phyloP scores from a whole-genome alignment of 148 eudicot genomes.

The Pouteria glomerata region DNA sequence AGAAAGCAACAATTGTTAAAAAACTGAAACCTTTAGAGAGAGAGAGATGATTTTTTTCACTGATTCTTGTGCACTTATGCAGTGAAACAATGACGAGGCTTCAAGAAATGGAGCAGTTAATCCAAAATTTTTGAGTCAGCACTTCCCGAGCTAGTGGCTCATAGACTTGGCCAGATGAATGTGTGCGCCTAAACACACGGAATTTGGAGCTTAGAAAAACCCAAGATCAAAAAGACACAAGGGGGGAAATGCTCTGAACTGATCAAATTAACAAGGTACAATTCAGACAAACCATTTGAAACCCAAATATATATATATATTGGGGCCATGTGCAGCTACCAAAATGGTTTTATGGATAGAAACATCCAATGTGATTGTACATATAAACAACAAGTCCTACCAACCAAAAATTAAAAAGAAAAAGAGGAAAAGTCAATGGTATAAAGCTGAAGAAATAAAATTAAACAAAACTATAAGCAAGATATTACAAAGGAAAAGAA shows the following conservation, averaged over 20 bases:
- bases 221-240: constrained; percentile 40
- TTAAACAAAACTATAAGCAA: background rate
- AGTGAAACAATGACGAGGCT: constrained; percentile 67
- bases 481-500: background rate
- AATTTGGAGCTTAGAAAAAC: constrained; percentile 28
- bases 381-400: background rate
- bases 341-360: background rate
- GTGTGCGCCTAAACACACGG: constrained; percentile 13
- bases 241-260: constrained; percentile 7
- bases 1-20: background rate
- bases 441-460: background rate
- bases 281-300: constrained; percentile 20
- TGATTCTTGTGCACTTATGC: constrained; percentile 29
- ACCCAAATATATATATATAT: background rate
- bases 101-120: constrained; percentile 35
- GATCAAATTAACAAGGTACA: constrained; percentile 19
- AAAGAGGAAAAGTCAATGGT: background rate
- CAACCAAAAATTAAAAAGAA: no score
- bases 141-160: constrained; percentile 38
- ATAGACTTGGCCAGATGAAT: constrained; percentile 28
- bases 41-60: no score
- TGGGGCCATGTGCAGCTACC: constrained; percentile 4
- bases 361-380: background rate
- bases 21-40: constrained; percentile 14
- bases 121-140: constrained; percentile 23